Conservation (phyloP, 2,329 filamentous ascomycete genomes). For the Botrytis byssoidea region DNA sequence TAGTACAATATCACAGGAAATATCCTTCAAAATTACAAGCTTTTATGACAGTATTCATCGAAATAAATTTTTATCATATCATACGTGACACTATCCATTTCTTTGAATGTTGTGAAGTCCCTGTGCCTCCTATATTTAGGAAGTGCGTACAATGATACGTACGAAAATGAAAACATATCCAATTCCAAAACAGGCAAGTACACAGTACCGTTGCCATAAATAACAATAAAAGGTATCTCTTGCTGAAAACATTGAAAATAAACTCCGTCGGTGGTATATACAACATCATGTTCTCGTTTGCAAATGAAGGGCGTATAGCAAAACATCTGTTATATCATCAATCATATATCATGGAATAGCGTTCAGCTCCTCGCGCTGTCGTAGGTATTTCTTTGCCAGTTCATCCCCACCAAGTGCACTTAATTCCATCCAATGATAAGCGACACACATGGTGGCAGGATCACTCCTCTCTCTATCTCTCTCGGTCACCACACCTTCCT, state of each 20-base stretch:
- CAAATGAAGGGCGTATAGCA: conserved; percentile 2
- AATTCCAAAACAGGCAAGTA: conserved; percentile 6
- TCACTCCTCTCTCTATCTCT: conserved; percentile 68
- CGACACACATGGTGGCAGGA: conserved; percentile 86
- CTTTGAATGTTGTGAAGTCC: not conserved
- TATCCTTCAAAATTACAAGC: not conserved
- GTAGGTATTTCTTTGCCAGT: conserved; percentile 77
- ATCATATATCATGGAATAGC: conserved; percentile 33
- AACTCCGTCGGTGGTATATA: conserved; percentile 19
- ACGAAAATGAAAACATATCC: not conserved
- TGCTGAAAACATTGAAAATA: conserved; percentile 15
- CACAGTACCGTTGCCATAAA: conserved; percentile 1
- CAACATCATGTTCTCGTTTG: conserved; percentile 7
- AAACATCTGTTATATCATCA: conserved; percentile 11
- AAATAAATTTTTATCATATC: not conserved
- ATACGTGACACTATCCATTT: not conserved
- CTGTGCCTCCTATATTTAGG: not conserved
- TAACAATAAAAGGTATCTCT: conserved; percentile 20
- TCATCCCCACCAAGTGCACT: conserved; percentile 84
- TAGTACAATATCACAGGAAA: not conserved
- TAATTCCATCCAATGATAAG: conserved; percentile 95
- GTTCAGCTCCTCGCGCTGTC: conserved; percentile 51
- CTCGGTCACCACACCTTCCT: conserved; percentile 43
- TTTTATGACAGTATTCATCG: not conserved
- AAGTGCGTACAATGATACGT: not conserved